Evolutionary conservation across 1,284 basidiomycete genomes (phyloP).

Genomic region (Ustilago esculenta): DNA sequence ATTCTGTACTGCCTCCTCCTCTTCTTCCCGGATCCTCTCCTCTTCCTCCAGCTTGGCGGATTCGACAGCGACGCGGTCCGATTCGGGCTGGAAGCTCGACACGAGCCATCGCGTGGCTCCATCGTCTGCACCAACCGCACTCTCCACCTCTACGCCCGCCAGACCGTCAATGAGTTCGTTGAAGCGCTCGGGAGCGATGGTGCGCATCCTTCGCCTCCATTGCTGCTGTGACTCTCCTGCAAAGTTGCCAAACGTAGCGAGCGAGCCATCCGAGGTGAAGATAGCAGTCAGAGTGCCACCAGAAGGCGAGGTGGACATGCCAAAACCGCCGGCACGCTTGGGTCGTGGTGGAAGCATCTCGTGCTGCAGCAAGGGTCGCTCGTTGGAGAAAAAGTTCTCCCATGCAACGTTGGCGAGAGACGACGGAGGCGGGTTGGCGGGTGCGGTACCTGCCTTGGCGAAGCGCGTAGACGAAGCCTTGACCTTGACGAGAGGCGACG

Average conservation of each 20-base stretch:
- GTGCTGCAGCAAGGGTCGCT: slow-evolving; percentile 53
- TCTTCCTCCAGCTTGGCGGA: slow-evolving; percentile 50
- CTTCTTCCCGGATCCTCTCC: slow-evolving; percentile 47
- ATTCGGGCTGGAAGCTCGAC: slow-evolving; percentile 40
- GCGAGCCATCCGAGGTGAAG: slow-evolving; percentile 32
- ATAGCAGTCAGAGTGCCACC: slow-evolving; percentile 40
- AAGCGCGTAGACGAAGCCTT: slow-evolving; percentile 18
- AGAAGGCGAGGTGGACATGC: slow-evolving; percentile 23
- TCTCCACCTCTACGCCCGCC: slow-evolving; percentile 17
- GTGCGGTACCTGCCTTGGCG: slow-evolving; percentile 9
- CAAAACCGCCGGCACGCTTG: slow-evolving; percentile 33
- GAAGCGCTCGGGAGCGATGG: slow-evolving; percentile 49
- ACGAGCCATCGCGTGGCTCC: slow-evolving; percentile 34
- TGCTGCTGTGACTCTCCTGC: slow-evolving; percentile 28
- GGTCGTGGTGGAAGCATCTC: slow-evolving; percentile 47
- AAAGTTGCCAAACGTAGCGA: slow-evolving; percentile 42
- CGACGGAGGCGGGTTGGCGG: slow-evolving; percentile 50
- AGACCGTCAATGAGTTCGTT: slow-evolving; percentile 44
- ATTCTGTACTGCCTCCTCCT: slow-evolving; percentile 58
- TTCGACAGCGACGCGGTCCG: slow-evolving; percentile 45
- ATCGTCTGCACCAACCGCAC: neutral
- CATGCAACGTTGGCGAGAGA: slow-evolving; percentile 42
- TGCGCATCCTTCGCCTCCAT: slow-evolving; percentile 40
- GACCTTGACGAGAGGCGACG: slow-evolving; percentile 32
- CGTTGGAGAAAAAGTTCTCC: slow-evolving; percentile 53